Evolutionary conservation across 31 red algal genomes (phyloP), one percentile per base, ranked within the genome.

Genomic region (Endocladia muricata): DNA sequence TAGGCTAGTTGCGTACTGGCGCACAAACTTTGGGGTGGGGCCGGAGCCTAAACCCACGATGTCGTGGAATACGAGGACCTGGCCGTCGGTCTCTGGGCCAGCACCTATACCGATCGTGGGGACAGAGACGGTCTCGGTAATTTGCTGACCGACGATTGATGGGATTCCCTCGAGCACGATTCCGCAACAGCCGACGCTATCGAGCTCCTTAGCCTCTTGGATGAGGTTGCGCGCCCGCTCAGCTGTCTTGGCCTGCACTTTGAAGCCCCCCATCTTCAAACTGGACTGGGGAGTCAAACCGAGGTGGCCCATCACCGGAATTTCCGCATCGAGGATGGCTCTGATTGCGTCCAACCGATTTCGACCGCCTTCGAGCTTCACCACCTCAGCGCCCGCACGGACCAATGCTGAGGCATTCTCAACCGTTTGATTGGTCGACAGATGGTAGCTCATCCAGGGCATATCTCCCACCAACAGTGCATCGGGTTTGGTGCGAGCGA

Each of bases 51-150:
- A 63, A 1, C 88, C 88, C 34, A 74, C 23, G 34, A 92, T 31
- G 55, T 92, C 88, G 59, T 92, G 83, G 68, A 80, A 88, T 23
- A 92, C 88, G 15, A 92, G 76, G 31, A 92, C 88, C 44, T 92
- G 88, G 19, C 88, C 88, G 41, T 52, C 69, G 39, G 55, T 38
- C 25, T 76, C 60, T 15, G 19, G 37, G 37, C 84, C 88, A 4
- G 88, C 83, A 15, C 88, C 88, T 48, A 92, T 92, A 4, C 88
- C 88, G 39, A 92, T 92, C 26, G 72, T 91, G 17, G 88, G 88
- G 19, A 92, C 68, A 35, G 36, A 43, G 29, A 92, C 31, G 29
- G 66, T 47, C 31, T 59, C 58, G 7, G 87, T 91, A 30, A 92
- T 57, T 33, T 40, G 41, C 35, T 22, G 29, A 9, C 57, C 88